Base-by-base conservation (phyloP, 2,329 filamentous ascomycete genomes). In the Metarhizium anisopliae region DNA sequence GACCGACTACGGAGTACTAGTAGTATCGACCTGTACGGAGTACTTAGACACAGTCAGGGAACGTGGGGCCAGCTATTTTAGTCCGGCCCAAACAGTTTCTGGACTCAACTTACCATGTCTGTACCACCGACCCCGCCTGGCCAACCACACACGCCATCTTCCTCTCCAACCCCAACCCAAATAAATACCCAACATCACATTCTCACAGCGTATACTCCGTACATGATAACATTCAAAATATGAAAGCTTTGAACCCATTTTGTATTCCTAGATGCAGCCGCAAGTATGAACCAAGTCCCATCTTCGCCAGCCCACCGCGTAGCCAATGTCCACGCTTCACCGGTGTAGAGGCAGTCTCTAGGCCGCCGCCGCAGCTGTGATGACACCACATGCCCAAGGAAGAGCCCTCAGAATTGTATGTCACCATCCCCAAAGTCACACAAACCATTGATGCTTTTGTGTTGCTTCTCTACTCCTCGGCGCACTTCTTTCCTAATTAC, bases 401-500 rank as follows among this genome's bases (percentile, higher is more conserved):
- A 16, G 14, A 14, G 13, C 4, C 20, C 20, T 29, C 36, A 1
- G 38, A 8, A n/a, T 13, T 18, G 20, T 49, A 14, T 30, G 45
- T 49, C 45, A 30, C 6, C 36, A 50, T 50, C 47, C 47, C 36
- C 32, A 35, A 7, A 35, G 7, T 35, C 32, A 35, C 30, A 25
- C 50, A 18, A 32, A 20, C 45, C 11, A 6, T 29, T 49, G 30
- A 18, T 50, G 20, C 36, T 52, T 42, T 50, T 36, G 7, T n/a
- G 42, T 42, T 55, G 49, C 35, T 54, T 45, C 52, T 25, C n/a
- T 40, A 18, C 16, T 38, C 43, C 55, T 36, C 25, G 11, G n/a
- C 38, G n/a, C 54, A 50, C 42, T 18, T 30, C 50, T 50, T 47
- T 16, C 55, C 47, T 49, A 54, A 53, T 53, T 52, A 55, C 50